Evolutionary conservation across 805 yeast genomes (phyloP).

Genomic region (Jamesozyma rosinii): DNA sequence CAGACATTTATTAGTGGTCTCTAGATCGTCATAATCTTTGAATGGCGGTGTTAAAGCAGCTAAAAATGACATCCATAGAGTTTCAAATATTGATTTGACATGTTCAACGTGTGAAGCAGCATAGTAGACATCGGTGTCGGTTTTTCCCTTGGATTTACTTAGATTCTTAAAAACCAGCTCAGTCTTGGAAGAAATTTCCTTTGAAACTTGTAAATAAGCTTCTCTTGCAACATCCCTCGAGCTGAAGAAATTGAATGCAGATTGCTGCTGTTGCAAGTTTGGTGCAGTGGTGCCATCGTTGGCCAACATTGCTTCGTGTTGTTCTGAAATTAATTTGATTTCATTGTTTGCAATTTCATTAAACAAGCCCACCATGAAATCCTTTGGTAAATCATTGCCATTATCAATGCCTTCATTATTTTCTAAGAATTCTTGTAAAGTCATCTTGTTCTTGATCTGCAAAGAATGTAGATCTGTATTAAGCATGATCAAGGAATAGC

Average conservation of each 20-base stretch:
- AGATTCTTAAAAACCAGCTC: constrained; percentile 69
- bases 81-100: constrained; percentile 86
- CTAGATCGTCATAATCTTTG: constrained; percentile 74
- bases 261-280: constrained; percentile 29
- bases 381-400: constrained; percentile 72
- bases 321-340: constrained; percentile 86
- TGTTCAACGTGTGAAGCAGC: constrained; percentile 83
- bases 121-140: constrained; percentile 48
- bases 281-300: constrained; percentile 40
- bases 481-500: constrained; percentile 85
- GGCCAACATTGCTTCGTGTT: constrained; percentile 77
- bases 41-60: constrained; percentile 93
- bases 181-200: constrained; percentile 81
- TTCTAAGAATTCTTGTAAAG: constrained; percentile 72
- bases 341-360: constrained; percentile 76
- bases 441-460: constrained; percentile 80
- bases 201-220: constrained; percentile 86
- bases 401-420: constrained; percentile 92
- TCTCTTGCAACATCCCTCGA: constrained; percentile 66
- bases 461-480: constrained; percentile 91
- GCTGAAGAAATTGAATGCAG: constrained; percentile 52
- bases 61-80: constrained; percentile 91
- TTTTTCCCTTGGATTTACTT: constrained; percentile 40
- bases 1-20: constrained; percentile 56
- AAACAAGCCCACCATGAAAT: constrained; percentile 58